Conservation (phyloP, 1,284 basidiomycete genomes). For the Taiwanofungus camphoratus region DNA sequence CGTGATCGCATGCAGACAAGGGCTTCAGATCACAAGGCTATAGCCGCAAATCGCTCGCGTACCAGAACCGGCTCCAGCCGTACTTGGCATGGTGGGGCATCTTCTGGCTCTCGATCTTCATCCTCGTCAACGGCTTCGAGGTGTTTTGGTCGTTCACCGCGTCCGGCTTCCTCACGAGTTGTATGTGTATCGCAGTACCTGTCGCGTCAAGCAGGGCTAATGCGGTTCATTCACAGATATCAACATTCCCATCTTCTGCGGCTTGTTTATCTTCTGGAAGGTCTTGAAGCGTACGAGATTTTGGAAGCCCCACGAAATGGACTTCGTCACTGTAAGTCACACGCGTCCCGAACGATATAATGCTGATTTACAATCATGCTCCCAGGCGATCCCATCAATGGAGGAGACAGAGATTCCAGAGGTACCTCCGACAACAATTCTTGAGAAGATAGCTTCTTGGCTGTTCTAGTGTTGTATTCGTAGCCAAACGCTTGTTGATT, state of each 20-base stretch:
- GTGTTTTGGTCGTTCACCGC: constrained; percentile 48
- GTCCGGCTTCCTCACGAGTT: constrained; percentile 54
- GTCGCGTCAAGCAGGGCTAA: neutral
- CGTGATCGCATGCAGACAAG: constrained; percentile 37
- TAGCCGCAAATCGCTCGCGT: constrained; percentile 49
- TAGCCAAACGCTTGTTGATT: no score
- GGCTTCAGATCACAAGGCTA: constrained; percentile 55
- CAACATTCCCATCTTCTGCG: constrained; percentile 47
- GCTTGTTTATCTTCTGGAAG: constrained; percentile 48
- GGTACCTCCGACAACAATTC: constrained; percentile 30
- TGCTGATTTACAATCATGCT: neutral
- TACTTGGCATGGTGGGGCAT: constrained; percentile 34
- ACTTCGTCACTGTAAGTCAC: constrained; percentile 43
- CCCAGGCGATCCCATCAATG: constrained; percentile 42
- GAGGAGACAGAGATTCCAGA: constrained; percentile 48
- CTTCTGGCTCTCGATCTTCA: constrained; percentile 36
- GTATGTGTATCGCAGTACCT: constrained; percentile 27
- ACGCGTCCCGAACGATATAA: neutral
- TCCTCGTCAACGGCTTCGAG: constrained; percentile 33
- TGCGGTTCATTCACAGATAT: constrained; percentile 23
- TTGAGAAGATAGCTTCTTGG: constrained; percentile 31
- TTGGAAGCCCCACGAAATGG: constrained; percentile 50
- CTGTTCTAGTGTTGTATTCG: no score
- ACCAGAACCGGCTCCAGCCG: constrained; percentile 42
- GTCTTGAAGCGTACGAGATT: constrained; percentile 45